Percentiles rank a stretch among this genome's conserved stretches.
phyloP scores from a whole-genome alignment of 208 protist species.

The Wallacemonas sp. region DNA sequence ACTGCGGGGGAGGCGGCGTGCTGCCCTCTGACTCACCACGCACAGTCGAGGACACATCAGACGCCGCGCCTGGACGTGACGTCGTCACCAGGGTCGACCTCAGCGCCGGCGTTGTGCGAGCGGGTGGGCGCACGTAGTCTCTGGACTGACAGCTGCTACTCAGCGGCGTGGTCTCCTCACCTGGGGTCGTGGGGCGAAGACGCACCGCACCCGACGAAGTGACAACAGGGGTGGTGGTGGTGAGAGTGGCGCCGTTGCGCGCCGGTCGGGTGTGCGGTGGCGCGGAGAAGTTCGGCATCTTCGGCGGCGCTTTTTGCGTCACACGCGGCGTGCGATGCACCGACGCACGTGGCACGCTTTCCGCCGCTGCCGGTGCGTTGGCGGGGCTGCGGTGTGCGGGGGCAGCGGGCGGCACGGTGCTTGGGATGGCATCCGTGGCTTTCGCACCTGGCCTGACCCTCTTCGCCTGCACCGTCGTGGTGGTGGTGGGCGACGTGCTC shows the following conservation, averaged over 20 bases:
- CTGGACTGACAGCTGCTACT: background rate
- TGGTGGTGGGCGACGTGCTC: background rate
- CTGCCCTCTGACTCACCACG: background rate
- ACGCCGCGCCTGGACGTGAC: no score
- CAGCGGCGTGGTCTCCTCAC: background rate
- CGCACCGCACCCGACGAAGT: no score
- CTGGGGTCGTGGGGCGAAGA: background rate
- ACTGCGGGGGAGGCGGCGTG: background rate
- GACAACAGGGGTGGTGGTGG: no score
- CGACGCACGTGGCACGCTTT: no score
- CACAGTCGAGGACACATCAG: background rate
- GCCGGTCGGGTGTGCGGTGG: background rate
- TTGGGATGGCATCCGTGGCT: background rate
- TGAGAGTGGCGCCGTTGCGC: background rate
- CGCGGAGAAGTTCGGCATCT: background rate
- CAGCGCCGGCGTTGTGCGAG: background rate
- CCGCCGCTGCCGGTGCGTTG: background rate
- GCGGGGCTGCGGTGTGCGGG: background rate
- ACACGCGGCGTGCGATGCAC: conserved; percentile 6
- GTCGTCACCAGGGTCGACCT: no score
- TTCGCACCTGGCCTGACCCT: background rate
- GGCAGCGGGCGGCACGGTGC: background rate
- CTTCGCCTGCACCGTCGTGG: background rate
- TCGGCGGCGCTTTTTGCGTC: background rate
- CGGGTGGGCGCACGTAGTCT: conserved; percentile 6